Evolutionary conservation across 83 land plant species (phyloP).

Genomic region (Diphasiastrum complanatum): DNA sequence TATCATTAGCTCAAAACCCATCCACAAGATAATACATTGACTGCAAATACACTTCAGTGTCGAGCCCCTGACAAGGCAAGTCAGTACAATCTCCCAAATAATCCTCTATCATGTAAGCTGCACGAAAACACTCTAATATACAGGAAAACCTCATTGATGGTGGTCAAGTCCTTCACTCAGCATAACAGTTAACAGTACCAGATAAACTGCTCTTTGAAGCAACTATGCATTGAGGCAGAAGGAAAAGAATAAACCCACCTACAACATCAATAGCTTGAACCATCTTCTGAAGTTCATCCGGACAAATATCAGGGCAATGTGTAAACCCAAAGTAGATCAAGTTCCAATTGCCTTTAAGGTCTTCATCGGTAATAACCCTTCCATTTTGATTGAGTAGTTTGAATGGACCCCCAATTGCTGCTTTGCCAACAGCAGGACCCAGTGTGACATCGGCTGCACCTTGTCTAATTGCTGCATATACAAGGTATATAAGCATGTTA

Average conservation of each 20-base stretch:
- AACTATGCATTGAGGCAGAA: too few species aligned
- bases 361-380: constrained; percentile 68
- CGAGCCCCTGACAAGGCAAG: too few species aligned
- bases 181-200: too few species aligned
- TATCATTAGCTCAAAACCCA: too few species aligned
- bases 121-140: too few species aligned
- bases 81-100: too few species aligned
- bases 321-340: constrained; percentile 95
- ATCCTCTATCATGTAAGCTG: too few species aligned
- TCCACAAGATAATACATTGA: too few species aligned
- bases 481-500: constrained; percentile 2
- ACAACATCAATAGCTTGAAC: constrained; percentile 75
- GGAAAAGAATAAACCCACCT: constrained; percentile 42
- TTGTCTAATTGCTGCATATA: constrained; percentile 43
- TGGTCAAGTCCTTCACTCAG: too few species aligned
- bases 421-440: constrained; percentile 87
- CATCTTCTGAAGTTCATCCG: constrained; percentile 85
- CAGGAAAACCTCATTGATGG: too few species aligned
- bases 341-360: constrained; percentile 84
- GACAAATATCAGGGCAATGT: constrained; percentile 97
- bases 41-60: too few species aligned
- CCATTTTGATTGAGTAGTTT: constrained; percentile 84
- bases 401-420: constrained; percentile 99
- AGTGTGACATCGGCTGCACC: constrained; percentile 39
- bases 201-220: too few species aligned